These are phyloP conservation scores for Eucalyptus marginata DNA, from an alignment of 345 rosid species.

Conservation along the genomic window DNA sequence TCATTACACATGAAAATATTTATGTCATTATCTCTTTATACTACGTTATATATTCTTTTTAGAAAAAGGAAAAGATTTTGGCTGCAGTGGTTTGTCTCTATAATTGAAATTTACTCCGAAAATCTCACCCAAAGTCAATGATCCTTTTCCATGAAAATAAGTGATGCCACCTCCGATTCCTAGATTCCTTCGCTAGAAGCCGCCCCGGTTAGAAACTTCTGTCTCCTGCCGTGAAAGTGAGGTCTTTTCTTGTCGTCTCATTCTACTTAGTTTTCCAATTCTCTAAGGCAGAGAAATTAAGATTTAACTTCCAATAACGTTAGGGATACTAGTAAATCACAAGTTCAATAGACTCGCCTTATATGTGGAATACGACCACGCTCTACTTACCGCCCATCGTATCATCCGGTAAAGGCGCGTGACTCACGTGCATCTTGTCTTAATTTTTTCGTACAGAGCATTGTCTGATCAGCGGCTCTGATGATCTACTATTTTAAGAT, in stretches of 20 bases:
- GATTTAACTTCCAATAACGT: background rate
- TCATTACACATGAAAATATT: background rate
- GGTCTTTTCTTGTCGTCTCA: background rate
- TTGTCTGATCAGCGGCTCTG: accelerated
- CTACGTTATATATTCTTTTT: accelerated
- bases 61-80: background rate
- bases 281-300: background rate
- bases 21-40: background rate
- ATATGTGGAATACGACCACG: accelerated
- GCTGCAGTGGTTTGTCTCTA: background rate
- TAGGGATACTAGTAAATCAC: background rate
- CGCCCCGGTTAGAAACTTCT: background rate
- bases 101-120: background rate
- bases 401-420: background rate
- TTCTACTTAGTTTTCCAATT: background rate
- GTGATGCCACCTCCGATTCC: background rate
- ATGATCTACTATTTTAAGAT: background rate
- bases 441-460: accelerated
- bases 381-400: background rate
- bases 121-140: background rate
- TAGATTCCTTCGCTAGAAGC: background rate
- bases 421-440: background rate
- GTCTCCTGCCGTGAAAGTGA: background rate
- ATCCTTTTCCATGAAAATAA: background rate
- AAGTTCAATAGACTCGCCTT: background rate